Conservation (phyloP, 1,284 basidiomycete species). For the Ceratobasidium sp. region DNA sequence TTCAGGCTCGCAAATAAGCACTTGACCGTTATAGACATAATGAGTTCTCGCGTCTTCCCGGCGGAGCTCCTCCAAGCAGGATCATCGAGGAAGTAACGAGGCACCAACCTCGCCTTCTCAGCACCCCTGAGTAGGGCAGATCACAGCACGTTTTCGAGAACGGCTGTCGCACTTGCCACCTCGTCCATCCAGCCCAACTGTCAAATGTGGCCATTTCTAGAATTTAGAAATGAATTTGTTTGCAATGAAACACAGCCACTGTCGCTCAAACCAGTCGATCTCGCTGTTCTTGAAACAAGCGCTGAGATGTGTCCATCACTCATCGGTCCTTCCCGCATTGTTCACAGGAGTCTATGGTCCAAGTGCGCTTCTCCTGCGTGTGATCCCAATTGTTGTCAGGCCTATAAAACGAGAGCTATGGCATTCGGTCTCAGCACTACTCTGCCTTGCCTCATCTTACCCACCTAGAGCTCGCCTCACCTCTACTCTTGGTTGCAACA, state of each 20-base stretch:
- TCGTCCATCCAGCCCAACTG: background rate
- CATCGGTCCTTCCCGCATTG: slow-evolving; percentile 33
- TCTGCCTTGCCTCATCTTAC: background rate
- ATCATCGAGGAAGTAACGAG: too few relatives aligned
- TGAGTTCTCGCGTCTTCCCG: too few relatives aligned
- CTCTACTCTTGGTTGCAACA: background rate
- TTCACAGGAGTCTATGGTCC: slow-evolving; percentile 38
- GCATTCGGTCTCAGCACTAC: background rate
- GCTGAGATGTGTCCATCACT: slow-evolving; percentile 37
- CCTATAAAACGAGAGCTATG: slow-evolving; percentile 26
- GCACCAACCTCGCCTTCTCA: background rate
- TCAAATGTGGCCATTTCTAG: slow-evolving; percentile 15
- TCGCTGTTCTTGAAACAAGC: slow-evolving; percentile 25
- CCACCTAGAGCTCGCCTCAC: slow-evolving; percentile 5
- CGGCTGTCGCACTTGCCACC: slow-evolving; percentile 13
- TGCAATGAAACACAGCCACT: slow-evolving; percentile 22
- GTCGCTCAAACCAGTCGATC: background rate
- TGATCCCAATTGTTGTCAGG: slow-evolving; percentile 38
- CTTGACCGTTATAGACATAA: too few relatives aligned
- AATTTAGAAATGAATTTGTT: background rate
- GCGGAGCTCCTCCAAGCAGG: too few relatives aligned
- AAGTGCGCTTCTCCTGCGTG: slow-evolving; percentile 13
- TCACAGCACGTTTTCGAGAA: background rate
- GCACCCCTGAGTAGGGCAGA: background rate
- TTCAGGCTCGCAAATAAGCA: too few relatives aligned